Evolutionary conservation across 2,329 filamentous ascomycete species (phyloP), one percentile per base, ranked within the genome.

Genomic region (Aspergillus ustus): DNA sequence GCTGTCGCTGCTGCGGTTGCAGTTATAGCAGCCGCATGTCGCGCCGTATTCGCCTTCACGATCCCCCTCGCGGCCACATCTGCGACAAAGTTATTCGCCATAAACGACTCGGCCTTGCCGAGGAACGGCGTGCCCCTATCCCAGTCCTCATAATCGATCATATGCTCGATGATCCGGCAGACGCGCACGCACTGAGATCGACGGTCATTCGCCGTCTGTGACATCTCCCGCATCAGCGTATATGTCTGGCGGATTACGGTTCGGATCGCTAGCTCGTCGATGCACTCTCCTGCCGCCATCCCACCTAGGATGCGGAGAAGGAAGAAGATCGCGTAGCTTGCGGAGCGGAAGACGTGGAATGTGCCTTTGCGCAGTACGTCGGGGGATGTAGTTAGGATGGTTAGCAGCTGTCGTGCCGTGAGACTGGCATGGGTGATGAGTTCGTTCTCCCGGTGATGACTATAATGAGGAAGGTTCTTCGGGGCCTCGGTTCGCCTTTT

Each of bases 261-360:
- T 34, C 28, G 9, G 25, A 48, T 56, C 13, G 7, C n/a, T 13
- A 22, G n/a, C 28, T 40, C 53, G 29, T 56, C 53, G 9, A 56
- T 48, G 22, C 17, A 25, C 25, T 46, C 25, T 0, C 53, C 53
- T 11, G 53, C 48, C 1, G 25, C 25, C 25, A 25, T 25, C 25
- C 25, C 25, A 3, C 28, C 53, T 7, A 34, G 43, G 22, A 48
- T 37, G 3, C 53, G 51, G 1, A 56, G 22, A 9, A 56, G 53
- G 53, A 48, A 22, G 43, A 56, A 56, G 4, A 56, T 40, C 11
- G 43, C 53, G 43, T 56, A 56, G n/a, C 43, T 48, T 25, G 53
- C 43, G 4, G 28, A n/a, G n/a, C 53, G 53, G 22, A 56, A 56
- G 1, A 56, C 53, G 3, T 56, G 43, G 15, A 48, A 28, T 48